phyloP scores from a whole-genome alignment of 305 asterid species.

The Plantago lanceolata region DNA sequence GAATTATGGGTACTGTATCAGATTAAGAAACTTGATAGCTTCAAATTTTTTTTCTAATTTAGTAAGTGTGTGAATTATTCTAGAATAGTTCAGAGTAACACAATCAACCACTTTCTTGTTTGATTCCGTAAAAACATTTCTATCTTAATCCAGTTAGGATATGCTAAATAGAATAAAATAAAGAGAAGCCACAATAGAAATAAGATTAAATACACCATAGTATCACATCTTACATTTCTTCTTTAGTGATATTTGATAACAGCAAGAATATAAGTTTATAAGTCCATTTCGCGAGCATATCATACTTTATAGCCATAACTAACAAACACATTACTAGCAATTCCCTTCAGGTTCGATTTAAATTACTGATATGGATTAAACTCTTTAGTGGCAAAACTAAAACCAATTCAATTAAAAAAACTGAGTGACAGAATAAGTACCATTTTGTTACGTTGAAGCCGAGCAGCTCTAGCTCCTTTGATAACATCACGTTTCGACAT shows the following conservation, averaged over 20 bases:
- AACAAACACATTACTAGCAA: too few relatives aligned
- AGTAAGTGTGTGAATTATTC: not conserved
- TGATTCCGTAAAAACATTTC: not conserved
- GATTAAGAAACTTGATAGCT: too few relatives aligned
- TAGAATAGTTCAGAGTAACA: not conserved
- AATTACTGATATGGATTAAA: not conserved
- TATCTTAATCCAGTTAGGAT: too few relatives aligned
- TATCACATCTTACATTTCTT: too few relatives aligned
- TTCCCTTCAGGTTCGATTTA: too few relatives aligned
- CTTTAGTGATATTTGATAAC: too few relatives aligned
- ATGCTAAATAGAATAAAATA: too few relatives aligned
- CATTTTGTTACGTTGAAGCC: slow-evolving; percentile 79
- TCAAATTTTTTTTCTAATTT: too few relatives aligned
- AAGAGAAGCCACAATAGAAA: not conserved
- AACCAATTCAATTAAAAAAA: not conserved
- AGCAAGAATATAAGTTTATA: too few relatives aligned
- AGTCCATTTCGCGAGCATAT: too few relatives aligned
- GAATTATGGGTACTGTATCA: too few relatives aligned
- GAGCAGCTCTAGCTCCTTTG: slow-evolving; percentile 78
- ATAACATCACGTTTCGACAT: slow-evolving; percentile 38
- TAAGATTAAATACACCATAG: not conserved
- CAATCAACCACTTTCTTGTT: not conserved
- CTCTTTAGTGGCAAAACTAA: not conserved
- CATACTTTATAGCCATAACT: too few relatives aligned
- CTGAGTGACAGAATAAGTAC: slow-evolving; percentile 41